Conservation (phyloP, 306 rosid species). For the Pueraria montana region DNA sequence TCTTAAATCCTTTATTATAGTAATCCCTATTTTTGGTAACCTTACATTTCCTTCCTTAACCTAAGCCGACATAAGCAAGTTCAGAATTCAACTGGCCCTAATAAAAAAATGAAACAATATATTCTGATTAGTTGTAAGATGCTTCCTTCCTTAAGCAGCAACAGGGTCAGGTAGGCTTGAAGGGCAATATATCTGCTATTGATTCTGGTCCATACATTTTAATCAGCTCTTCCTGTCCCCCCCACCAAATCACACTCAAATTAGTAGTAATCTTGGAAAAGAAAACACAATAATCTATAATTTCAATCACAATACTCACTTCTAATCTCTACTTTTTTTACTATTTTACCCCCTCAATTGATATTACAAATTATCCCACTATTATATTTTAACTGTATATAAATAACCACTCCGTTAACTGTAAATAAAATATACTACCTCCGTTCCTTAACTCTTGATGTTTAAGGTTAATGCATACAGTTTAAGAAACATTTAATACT, state of each 20-base stretch:
- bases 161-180: constrained; percentile 28
- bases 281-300: not conserved
- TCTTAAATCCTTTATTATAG: no score
- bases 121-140: constrained; percentile 6
- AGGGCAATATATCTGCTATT: constrained; percentile 54
- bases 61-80: not conserved
- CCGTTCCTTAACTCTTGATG: no score
- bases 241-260: constrained; percentile 42
- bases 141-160: not conserved
- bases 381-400: no score
- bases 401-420: no score
- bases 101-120: not conserved
- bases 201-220: constrained; percentile 54
- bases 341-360: no score
- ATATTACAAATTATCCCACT: no score
- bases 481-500: no score
- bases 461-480: no score
- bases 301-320: not conserved
- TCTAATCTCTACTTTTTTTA: no score
- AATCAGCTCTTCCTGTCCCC: constrained; percentile 60
- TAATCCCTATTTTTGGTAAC: not conserved
- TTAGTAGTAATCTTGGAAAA: constrained; percentile 25
- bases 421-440: no score
- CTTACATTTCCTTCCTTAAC: not conserved
- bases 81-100: constrained; percentile 22